Evolutionary conservation across 2,329 filamentous ascomycete genomes (phyloP).

Genomic region (Ceratocystis diversiconidia): DNA sequence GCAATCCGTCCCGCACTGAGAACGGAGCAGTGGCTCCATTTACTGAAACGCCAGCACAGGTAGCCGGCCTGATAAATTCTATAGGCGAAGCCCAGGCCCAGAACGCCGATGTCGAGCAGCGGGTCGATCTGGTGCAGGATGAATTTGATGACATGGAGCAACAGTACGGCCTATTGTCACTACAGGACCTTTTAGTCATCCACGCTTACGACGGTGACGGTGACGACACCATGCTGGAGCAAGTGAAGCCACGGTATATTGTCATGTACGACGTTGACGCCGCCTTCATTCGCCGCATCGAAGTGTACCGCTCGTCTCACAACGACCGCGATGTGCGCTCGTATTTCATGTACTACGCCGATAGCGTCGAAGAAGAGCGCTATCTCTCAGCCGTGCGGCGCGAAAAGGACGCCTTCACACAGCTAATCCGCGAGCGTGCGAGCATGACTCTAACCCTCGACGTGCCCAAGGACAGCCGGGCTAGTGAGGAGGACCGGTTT

Average conservation of each 20-base stretch:
- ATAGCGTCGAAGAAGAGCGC: constrained; percentile 87
- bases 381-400: constrained; percentile 81
- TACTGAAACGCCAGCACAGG: constrained; percentile 2
- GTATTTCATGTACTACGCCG: constrained; percentile 93
- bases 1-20: constrained; percentile 45
- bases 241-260: constrained; percentile 82
- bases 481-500: constrained; percentile 63
- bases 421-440: constrained; percentile 83
- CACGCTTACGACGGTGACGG: constrained; percentile 92
- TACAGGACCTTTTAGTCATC: constrained; percentile 74
- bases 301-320: constrained; percentile 92
- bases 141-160: constrained; percentile 83
- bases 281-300: constrained; percentile 82
- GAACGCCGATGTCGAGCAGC: constrained; percentile 49
- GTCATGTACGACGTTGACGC: constrained; percentile 98
- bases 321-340: constrained; percentile 76
- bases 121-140: constrained; percentile 59
- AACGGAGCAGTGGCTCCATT: neutral
- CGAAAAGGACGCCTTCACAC: constrained; percentile 93
- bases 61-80: neutral
- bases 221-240: constrained; percentile 92
- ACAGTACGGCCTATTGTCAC: constrained; percentile 81
- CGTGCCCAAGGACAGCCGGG: constrained; percentile 46
- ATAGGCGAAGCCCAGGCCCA: neutral
- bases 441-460: constrained; percentile 70